These are phyloP conservation scores for Beauveria scarabaeidicola DNA, from an alignment of 2,329 filamentous ascomycete species.

Conservation along the genomic window DNA sequence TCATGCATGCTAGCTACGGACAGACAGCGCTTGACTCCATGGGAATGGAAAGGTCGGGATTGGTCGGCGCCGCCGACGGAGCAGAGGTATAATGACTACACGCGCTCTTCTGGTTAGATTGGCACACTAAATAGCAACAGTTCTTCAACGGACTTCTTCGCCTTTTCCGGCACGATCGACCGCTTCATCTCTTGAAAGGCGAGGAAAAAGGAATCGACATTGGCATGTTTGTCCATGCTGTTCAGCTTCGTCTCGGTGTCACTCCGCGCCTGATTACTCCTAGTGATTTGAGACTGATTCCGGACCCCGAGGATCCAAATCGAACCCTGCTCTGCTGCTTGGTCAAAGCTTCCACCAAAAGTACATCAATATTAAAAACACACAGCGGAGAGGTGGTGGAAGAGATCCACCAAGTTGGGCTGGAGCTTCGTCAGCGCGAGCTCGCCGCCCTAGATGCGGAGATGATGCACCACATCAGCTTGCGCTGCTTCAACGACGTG, in stretches of 20 bases:
- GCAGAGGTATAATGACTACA: constrained; percentile 15
- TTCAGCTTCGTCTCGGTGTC: constrained; percentile 21
- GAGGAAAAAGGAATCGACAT: constrained; percentile 30
- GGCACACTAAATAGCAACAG: constrained; percentile 14
- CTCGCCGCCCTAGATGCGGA: constrained; percentile 22
- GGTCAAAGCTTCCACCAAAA: not conserved
- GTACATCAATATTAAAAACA: constrained; percentile 12
- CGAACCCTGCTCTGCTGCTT: constrained; percentile 22
- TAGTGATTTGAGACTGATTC: constrained; percentile 24
- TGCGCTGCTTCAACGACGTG: constrained; percentile 33
- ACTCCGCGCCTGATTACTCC: constrained; percentile 26
- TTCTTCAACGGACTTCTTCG: constrained; percentile 23
- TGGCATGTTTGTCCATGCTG: constrained; percentile 27
- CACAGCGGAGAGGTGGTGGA: constrained; percentile 21
- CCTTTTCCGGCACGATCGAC: constrained; percentile 22
- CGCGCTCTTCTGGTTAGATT: not conserved
- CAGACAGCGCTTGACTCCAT: constrained; percentile 21
- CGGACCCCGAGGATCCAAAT: constrained; percentile 13
- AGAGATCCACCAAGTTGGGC: constrained; percentile 28
- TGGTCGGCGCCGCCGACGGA: constrained; percentile 19
- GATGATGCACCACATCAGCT: constrained; percentile 26
- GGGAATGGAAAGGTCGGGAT: constrained; percentile 8
- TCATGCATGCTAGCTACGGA: constrained; percentile 22
- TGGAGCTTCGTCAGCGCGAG: constrained; percentile 32
- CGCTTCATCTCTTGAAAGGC: constrained; percentile 30